A percentile compares a stretch with the other conserved stretches of the same genome.
phyloP scores from a whole-genome alignment of 352 stramenopile genomes.

The Globisporangium spiculum region DNA sequence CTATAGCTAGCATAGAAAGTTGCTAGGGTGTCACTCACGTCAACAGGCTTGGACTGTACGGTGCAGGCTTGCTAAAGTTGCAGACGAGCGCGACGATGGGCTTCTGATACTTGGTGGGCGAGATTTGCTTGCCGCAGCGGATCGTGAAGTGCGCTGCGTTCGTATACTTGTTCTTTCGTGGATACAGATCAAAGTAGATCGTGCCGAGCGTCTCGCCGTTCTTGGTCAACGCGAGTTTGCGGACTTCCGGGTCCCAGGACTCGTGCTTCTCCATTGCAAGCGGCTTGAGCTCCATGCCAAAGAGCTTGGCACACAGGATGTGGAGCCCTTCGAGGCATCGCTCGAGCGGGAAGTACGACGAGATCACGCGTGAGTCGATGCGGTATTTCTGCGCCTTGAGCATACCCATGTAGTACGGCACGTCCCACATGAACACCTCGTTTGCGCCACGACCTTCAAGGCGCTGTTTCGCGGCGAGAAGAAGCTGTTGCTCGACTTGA shows the following conservation, averaged over 20 bases:
- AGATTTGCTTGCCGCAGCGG: slow-evolving; percentile 85
- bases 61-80: slow-evolving; percentile 84
- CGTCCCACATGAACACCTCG: slow-evolving; percentile 91
- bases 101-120: slow-evolving; percentile 82
- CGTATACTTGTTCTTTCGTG: slow-evolving; percentile 82
- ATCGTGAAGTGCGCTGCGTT: slow-evolving; percentile 96
- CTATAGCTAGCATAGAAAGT: no score
- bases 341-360: slow-evolving; percentile 90
- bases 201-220: slow-evolving; percentile 70
- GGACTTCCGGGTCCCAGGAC: slow-evolving; percentile 85
- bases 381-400: slow-evolving; percentile 68
- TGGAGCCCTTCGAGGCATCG: slow-evolving; percentile 90
- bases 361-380: slow-evolving; percentile 79
- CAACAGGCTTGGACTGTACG: slow-evolving; percentile 64
- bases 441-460: slow-evolving; percentile 43
- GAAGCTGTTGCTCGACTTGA: slow-evolving; percentile 46
- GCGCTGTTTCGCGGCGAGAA: slow-evolving; percentile 60
- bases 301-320: slow-evolving; percentile 85
- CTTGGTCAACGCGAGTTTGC: slow-evolving; percentile 88
- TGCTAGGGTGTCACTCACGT: slow-evolving; percentile 29
- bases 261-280: slow-evolving; percentile 78
- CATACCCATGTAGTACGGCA: slow-evolving; percentile 93
- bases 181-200: slow-evolving; percentile 96
- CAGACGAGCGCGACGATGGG: slow-evolving; percentile 94
- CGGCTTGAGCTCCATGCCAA: slow-evolving; percentile 88